These are phyloP conservation scores for Tylopilus balloui DNA, from an alignment of 768 basidiomycete species.

Conservation along the genomic window DNA sequence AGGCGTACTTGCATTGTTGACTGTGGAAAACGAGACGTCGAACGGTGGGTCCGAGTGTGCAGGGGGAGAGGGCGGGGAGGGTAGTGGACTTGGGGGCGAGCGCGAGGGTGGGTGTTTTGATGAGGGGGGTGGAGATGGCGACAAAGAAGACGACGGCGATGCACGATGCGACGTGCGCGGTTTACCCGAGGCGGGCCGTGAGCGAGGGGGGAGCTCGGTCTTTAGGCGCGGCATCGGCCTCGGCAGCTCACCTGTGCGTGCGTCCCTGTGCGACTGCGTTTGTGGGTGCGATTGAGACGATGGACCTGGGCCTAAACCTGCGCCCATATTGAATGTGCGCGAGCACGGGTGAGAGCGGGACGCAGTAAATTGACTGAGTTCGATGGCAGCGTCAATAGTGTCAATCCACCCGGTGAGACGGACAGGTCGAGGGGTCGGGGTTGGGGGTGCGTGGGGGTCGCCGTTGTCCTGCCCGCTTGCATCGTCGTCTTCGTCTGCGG, in stretches of 20 bases:
- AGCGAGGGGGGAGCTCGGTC: neutral
- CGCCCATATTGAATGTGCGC: neutral
- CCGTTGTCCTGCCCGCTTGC: constrained; percentile 9
- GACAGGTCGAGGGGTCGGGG: constrained; percentile 30
- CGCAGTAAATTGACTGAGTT: constrained; percentile 47
- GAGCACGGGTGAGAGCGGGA: constrained; percentile 17
- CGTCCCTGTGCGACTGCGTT: neutral
- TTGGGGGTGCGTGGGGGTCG: constrained; percentile 17
- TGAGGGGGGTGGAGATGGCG: neutral
- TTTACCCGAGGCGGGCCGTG: neutral
- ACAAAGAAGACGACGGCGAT: neutral
- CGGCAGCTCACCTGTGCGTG: neutral
- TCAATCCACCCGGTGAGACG: constrained; percentile 54
- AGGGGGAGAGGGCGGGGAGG: constrained; percentile 5
- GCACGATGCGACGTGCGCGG: neutral
- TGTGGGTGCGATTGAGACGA: neutral
- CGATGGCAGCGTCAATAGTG: constrained; percentile 47
- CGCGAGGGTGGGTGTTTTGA: neutral
- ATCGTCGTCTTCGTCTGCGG: neutral
- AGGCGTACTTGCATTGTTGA: constrained; percentile 28
- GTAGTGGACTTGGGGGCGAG: neutral
- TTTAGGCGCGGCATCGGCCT: neutral
- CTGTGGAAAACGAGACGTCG: constrained; percentile 23
- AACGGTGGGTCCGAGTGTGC: constrained; percentile 15
- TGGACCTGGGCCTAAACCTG: neutral